Percentiles rank a stretch among this genome's conserved stretches.
Conservation (phyloP, 164 flowering plant genomes). For the Nelumbo lutea region DNA sequence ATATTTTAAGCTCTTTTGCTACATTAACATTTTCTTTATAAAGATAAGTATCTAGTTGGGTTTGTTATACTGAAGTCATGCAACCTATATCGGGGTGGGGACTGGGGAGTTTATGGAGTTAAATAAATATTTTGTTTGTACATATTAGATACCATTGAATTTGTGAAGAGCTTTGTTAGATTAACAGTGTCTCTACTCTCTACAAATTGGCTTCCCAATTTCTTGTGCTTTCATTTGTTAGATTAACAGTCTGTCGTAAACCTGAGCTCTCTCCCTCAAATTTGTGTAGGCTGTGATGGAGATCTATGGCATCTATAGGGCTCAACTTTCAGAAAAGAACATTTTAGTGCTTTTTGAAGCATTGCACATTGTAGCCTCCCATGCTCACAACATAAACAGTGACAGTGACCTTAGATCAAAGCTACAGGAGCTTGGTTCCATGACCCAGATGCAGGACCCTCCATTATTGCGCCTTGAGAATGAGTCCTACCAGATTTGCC, state of each 20-base stretch:
- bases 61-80: too few species aligned
- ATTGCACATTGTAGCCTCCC: slow-evolving; percentile 68
- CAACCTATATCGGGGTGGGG: too few species aligned
- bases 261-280: slow-evolving; percentile 8
- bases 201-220: too few species aligned
- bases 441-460: slow-evolving; percentile 96
- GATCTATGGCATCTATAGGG: slow-evolving; percentile 74
- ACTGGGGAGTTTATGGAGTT: too few species aligned
- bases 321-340: slow-evolving; percentile 66
- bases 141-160: too few species aligned
- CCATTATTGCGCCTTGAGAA: slow-evolving; percentile 91
- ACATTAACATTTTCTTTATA: neutral
- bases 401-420: slow-evolving; percentile 47
- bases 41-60: too few species aligned
- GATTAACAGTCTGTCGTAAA: neutral
- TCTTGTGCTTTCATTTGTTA: neutral
- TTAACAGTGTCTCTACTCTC: too few species aligned
- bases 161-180: too few species aligned
- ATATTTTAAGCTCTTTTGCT: neutral
- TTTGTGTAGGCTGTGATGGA: slow-evolving; percentile 85
- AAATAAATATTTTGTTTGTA: too few species aligned
- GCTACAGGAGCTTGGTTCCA: slow-evolving; percentile 78
- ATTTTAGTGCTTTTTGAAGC: slow-evolving; percentile 60
- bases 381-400: slow-evolving; percentile 82
- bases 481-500: slow-evolving; percentile 87